Evolutionary conservation across 768 basidiomycete genomes (phyloP).

Genomic region (Calocybe gangraenosa): DNA sequence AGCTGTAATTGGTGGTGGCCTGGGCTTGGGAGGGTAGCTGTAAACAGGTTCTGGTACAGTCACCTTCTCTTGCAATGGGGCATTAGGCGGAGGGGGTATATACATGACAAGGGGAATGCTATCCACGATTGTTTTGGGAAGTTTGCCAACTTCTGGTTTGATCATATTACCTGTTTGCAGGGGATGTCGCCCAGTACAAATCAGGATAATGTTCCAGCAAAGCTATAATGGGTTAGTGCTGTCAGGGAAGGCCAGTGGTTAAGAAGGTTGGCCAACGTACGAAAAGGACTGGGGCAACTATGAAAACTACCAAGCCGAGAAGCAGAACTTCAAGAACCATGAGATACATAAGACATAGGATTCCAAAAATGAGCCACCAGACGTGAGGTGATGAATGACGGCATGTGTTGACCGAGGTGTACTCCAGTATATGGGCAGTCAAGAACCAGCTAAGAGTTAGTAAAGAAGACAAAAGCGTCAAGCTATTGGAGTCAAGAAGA

Average conservation of each 20-base stretch:
- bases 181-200: conserved; percentile 79
- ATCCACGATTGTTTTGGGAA: conserved; percentile 68
- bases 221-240: conserved; percentile 36
- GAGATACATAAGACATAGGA: conserved; percentile 76
- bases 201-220: conserved; percentile 72
- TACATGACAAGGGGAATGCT: conserved; percentile 82
- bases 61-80: conserved; percentile 26
- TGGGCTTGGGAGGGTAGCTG: conserved; percentile 58
- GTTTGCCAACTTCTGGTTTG: conserved; percentile 74
- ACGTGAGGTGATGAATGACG: conserved; percentile 72
- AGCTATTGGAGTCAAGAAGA: conserved; percentile 26
- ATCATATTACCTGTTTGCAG: conserved; percentile 70
- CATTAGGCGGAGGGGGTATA: conserved; percentile 73
- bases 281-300: conserved; percentile 74
- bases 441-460: conserved; percentile 81
- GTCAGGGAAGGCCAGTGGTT: too few relatives aligned
- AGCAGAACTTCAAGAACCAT: conserved; percentile 66
- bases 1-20: conserved; percentile 13
- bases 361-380: conserved; percentile 84
- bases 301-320: conserved; percentile 72
- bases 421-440: conserved; percentile 74
- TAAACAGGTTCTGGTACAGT: conserved; percentile 48
- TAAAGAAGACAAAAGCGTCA: conserved; percentile 63
- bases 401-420: conserved; percentile 72
- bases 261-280: conserved; percentile 50